phyloP scores from a whole-genome alignment of 1,139 yeast species.

The Sugiyamaella neomexicana region DNA sequence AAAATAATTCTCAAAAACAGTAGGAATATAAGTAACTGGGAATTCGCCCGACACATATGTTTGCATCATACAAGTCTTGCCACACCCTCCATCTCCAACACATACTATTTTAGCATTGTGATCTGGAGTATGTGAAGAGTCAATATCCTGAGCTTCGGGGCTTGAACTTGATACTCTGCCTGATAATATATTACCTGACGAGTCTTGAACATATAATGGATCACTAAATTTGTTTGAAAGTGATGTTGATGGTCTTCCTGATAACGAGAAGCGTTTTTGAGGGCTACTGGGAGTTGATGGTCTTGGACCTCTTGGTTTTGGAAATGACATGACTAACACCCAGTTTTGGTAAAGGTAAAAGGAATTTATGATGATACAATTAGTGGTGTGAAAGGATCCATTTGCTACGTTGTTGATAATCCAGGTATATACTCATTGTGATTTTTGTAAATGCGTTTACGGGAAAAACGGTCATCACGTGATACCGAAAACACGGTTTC shows the following conservation, averaged over 20 bases:
- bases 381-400: not conserved
- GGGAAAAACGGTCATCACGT: too few species aligned
- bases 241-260: constrained; percentile 12
- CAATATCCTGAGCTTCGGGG: constrained; percentile 5
- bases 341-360: too few species aligned
- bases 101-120: constrained; percentile 52
- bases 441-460: too few species aligned
- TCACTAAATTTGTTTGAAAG: constrained; percentile 19
- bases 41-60: constrained; percentile 79
- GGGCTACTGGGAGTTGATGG: constrained; percentile 14
- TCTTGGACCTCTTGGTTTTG: constrained; percentile 13
- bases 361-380: not conserved
- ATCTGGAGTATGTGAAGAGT: constrained; percentile 21
- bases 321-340: constrained; percentile 1
- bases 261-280: constrained; percentile 20
- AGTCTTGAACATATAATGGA: constrained; percentile 26
- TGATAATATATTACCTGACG: constrained; percentile 21
- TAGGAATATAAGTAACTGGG: constrained; percentile 80
- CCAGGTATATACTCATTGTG: too few species aligned
- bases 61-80: constrained; percentile 82
- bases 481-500: too few species aligned
- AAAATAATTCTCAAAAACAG: constrained; percentile 83
- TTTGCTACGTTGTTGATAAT: too few species aligned
- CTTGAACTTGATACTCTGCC: constrained; percentile 8
- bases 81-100: constrained; percentile 95